Percentiles rank a stretch among this genome's conserved stretches.
These are phyloP conservation scores for Candida sanyaensis DNA, from an alignment of 1,139 yeast species.

Conservation along the genomic window DNA sequence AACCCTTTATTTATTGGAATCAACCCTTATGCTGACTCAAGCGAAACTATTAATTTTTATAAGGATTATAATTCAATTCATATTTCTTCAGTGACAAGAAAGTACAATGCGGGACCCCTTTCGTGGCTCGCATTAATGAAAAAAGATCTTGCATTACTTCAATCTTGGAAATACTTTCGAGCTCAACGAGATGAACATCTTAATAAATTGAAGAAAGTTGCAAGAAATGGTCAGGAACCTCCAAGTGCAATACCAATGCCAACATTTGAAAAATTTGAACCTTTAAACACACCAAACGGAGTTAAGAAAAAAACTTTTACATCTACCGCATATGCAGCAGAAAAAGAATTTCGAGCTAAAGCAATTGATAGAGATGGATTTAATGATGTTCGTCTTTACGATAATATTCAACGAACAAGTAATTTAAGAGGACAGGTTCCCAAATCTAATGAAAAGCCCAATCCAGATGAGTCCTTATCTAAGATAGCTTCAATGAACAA, in stretches of 20 bases:
- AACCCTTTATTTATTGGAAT: conserved; percentile 24
- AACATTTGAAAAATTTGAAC: not conserved
- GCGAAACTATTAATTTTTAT: conserved; percentile 33
- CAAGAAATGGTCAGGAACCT: not conserved
- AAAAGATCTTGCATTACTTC: conserved; percentile 31
- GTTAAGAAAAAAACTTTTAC: not conserved
- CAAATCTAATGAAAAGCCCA: not conserved
- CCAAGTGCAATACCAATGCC: not conserved
- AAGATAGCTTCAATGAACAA: conserved; percentile 19
- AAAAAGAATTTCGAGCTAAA: conserved; percentile 22
- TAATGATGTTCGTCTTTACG: conserved; percentile 28
- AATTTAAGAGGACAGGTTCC: not conserved
- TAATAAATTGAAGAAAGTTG: not conserved
- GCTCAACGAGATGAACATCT: not conserved
- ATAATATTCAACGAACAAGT: conserved; percentile 16
- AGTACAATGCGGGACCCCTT: conserved; percentile 39
- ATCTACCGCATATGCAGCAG: conserved; percentile 11
- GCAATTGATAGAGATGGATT: conserved; percentile 33
- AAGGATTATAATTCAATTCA: conserved; percentile 31
- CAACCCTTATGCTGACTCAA: conserved; percentile 28
- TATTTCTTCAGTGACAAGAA: conserved; percentile 23
- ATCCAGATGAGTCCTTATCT: not conserved
- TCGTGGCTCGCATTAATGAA: conserved; percentile 41
- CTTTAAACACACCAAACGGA: not conserved
- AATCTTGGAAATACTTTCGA: conserved; percentile 17